Evolutionary conservation across 1,284 basidiomycete species (phyloP).

Genomic region (Melampsora larici-populina): DNA sequence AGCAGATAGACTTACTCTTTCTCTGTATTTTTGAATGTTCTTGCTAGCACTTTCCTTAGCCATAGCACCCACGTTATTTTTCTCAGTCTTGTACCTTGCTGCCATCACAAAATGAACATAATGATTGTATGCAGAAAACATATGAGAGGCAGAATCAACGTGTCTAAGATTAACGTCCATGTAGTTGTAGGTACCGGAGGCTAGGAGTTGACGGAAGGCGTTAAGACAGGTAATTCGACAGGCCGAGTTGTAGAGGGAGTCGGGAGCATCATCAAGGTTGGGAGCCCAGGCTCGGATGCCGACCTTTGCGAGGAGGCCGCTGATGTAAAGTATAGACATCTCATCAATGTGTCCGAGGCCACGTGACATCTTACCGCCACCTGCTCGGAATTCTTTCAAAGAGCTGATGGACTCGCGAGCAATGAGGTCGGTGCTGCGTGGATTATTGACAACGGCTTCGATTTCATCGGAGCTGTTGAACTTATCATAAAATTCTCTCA

Average conservation of each 20-base stretch:
- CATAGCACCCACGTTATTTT: background rate
- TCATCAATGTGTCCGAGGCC: too few species aligned
- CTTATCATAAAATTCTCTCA: constrained; percentile 17
- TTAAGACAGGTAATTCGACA: constrained; percentile 8
- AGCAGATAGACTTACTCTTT: too few species aligned
- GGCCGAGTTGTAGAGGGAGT: too few species aligned
- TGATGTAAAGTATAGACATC: too few species aligned
- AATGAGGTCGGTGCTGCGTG: background rate
- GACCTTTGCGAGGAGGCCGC: too few species aligned
- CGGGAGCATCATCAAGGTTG: too few species aligned
- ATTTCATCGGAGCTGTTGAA: background rate
- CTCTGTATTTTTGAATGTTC: background rate
- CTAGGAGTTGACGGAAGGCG: constrained; percentile 7
- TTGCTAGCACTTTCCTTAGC: background rate
- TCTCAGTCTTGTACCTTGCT: background rate
- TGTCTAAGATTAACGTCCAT: constrained; percentile 3
- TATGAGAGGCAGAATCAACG: too few species aligned
- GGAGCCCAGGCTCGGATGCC: too few species aligned
- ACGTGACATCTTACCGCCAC: background rate
- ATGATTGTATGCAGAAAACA: constrained; percentile 6
- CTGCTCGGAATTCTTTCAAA: background rate
- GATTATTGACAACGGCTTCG: background rate
- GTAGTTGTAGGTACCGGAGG: background rate
- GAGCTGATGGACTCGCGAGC: background rate
- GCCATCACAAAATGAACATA: constrained; percentile 28